Conservation (phyloP, 352 stramenopile species). For the Thalassiosira exigua region DNA sequence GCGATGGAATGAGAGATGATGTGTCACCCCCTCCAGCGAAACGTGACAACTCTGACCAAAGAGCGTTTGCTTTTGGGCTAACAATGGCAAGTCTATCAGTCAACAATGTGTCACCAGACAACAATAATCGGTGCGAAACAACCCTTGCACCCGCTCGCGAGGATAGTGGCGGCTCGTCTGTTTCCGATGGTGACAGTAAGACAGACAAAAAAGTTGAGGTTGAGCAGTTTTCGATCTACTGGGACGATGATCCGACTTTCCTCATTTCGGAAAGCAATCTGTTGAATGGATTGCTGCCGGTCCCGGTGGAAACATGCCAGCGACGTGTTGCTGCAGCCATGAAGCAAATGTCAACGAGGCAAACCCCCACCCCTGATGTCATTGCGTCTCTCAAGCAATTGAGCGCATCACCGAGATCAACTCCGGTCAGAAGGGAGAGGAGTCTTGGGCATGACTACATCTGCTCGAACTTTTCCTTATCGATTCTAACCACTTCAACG, state of each 20-base stretch:
- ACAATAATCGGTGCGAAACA: slow-evolving; percentile 7
- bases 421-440: slow-evolving; percentile 4
- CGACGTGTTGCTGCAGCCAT: slow-evolving; percentile 66
- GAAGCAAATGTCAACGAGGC: slow-evolving; percentile 53
- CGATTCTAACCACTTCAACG: slow-evolving; percentile 38
- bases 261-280: slow-evolving; percentile 77
- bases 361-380: slow-evolving; percentile 67
- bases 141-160: background rate
- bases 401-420: background rate
- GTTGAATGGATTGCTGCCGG: slow-evolving; percentile 47
- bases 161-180: slow-evolving; percentile 7
- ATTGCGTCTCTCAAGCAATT: slow-evolving; percentile 39
- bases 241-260: slow-evolving; percentile 76
- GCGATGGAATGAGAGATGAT: too few species aligned
- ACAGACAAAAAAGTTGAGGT: slow-evolving; percentile 63
- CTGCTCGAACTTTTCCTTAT: slow-evolving; percentile 58
- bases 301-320: slow-evolving; percentile 31
- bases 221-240: slow-evolving; percentile 77
- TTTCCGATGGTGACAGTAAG: slow-evolving; percentile 18
- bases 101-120: slow-evolving; percentile 46
- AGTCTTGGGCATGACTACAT: slow-evolving; percentile 65
- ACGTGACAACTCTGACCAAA: slow-evolving; percentile 49
- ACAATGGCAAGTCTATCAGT: slow-evolving; percentile 66
- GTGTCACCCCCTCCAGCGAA: too few species aligned
- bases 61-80: slow-evolving; percentile 78